A percentile compares a stretch with the other conserved stretches of the same genome.
These are phyloP conservation scores for Cinnamomum chago DNA, from an alignment of 164 flowering plant genomes.

Conservation along the genomic window DNA sequence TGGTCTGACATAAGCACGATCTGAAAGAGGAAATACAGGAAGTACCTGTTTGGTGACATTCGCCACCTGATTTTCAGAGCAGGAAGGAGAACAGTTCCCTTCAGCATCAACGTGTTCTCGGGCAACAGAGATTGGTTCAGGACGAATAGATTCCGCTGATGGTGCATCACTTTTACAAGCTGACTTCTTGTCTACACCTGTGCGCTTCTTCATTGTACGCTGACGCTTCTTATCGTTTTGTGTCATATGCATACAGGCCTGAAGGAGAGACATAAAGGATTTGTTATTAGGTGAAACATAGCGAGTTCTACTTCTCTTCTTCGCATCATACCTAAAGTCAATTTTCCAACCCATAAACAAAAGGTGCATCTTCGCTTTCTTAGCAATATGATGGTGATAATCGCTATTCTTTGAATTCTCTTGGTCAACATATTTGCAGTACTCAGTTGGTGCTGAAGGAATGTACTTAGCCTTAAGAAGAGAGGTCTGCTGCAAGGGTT, in stretches of 20 bases:
- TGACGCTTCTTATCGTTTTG: neutral
- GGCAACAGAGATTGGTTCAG: neutral
- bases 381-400: neutral
- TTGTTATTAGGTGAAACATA: constrained; percentile 47
- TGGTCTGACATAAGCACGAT: constrained; percentile 16
- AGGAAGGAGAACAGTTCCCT: neutral
- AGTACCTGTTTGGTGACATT: neutral
- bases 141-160: neutral
- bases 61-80: neutral
- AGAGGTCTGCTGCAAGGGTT: neutral
- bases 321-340: constrained; percentile 22
- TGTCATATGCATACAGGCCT: constrained; percentile 26
- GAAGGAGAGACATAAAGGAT: constrained; percentile 31
- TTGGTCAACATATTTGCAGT: neutral
- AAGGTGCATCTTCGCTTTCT: constrained; percentile 48
- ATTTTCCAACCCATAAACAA: constrained; percentile 57
- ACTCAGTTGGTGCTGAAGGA: neutral
- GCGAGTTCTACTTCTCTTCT: constrained; percentile 15
- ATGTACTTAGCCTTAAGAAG: neutral
- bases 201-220: constrained; percentile 5
- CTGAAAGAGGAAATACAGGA: constrained; percentile 2
- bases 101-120: neutral
- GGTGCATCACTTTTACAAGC: neutral
- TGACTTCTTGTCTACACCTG: constrained; percentile 5
- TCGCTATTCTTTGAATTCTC: too few species aligned